These are phyloP conservation scores for Blastomyces percursus DNA, from an alignment of 2,329 filamentous ascomycete species.

Conservation along the genomic window DNA sequence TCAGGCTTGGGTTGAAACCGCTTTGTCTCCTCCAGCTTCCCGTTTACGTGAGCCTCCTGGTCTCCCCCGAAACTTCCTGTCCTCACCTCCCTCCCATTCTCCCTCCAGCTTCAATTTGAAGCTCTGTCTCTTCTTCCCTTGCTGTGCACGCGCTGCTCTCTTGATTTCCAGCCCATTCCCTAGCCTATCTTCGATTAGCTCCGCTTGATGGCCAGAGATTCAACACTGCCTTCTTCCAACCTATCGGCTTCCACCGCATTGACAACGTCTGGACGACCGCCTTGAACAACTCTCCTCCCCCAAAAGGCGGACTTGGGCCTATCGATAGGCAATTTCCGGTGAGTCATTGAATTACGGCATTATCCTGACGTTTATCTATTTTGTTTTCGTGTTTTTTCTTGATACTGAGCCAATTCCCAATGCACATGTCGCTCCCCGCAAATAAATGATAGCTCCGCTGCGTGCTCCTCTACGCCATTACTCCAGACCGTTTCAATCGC, in stretches of 20 bases:
- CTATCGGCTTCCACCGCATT: conserved; percentile 4
- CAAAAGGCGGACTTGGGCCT: not conserved
- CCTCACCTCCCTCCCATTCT: not conserved
- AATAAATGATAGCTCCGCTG: not conserved
- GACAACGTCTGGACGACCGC: not conserved
- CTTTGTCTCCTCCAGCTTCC: not conserved
- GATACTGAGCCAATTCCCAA: not conserved
- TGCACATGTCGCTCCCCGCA: not conserved
- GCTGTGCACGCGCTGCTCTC: not conserved
- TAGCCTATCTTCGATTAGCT: not conserved
- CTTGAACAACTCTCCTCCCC: not conserved
- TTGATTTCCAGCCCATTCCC: not conserved
- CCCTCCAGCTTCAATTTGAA: not conserved
- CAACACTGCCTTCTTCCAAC: not conserved
- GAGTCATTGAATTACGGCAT: not conserved
- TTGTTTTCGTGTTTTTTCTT: not conserved
- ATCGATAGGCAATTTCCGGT: not conserved
- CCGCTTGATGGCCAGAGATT: conserved; percentile 4
- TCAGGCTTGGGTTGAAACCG: not conserved
- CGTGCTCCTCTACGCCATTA: not conserved
- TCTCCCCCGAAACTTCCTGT: not conserved
- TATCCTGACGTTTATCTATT: not conserved
- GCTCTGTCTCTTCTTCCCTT: not conserved
- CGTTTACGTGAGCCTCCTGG: not conserved
- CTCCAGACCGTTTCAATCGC: not conserved